Percentiles rank a stretch among this genome's conserved stretches.
Evolutionary conservation across 1,284 basidiomycete species (phyloP).

Genomic region (Tilletia caries): DNA sequence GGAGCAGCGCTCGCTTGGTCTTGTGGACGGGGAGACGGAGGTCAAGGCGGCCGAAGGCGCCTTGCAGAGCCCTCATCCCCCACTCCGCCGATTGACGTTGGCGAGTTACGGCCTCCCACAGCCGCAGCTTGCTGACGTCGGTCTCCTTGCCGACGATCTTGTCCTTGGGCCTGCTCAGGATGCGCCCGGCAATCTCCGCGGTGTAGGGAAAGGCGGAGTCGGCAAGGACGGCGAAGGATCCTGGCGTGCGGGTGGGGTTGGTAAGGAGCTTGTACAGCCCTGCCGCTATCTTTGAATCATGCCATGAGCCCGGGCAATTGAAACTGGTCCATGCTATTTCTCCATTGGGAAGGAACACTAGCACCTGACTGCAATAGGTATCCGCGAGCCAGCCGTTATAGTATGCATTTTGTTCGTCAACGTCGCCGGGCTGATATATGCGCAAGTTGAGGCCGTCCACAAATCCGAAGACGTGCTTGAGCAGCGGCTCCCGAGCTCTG

Average conservation of each 20-base stretch:
- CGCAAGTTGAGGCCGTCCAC: background rate
- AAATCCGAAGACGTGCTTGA: background rate
- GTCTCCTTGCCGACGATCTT: background rate
- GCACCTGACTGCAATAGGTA: background rate
- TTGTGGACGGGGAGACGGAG: background rate
- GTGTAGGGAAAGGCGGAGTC: background rate
- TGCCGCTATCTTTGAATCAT: background rate
- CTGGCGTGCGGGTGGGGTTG: background rate
- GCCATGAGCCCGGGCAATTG: background rate
- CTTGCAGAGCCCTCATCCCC: background rate
- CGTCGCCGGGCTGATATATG: background rate
- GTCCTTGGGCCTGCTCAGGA: background rate
- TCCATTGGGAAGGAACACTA: background rate
- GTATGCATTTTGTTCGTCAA: background rate
- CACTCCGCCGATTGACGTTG: background rate
- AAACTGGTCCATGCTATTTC: background rate
- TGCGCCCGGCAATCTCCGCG: background rate
- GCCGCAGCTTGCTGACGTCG: background rate
- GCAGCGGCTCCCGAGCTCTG: background rate
- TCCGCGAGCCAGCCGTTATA: background rate
- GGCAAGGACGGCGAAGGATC: background rate
- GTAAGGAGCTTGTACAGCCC: background rate
- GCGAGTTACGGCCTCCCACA: background rate
- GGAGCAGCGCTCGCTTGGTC: background rate
- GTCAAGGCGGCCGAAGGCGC: background rate